These are phyloP conservation scores for Staphylotrichum longicolle DNA, from an alignment of 495 filamentous ascomycete species.

Conservation along the genomic window DNA sequence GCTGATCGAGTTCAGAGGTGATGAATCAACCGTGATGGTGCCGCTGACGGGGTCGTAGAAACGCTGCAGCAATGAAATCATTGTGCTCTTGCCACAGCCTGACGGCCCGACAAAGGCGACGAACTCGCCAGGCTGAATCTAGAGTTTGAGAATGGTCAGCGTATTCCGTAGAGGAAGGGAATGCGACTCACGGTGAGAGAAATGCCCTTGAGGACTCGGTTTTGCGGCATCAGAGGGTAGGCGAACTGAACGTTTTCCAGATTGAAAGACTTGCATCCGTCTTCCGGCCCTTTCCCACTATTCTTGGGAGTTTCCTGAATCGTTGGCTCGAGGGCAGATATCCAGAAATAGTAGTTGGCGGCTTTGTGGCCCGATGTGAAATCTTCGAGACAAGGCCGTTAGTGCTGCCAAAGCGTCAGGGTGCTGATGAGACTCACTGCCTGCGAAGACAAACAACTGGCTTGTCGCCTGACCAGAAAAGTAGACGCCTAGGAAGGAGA, in stretches of 20 bases:
- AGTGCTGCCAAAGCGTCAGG: too few species aligned
- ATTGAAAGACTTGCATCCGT: conserved; percentile 30
- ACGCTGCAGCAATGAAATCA: conserved; percentile 55
- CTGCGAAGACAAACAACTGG: conserved; percentile 51
- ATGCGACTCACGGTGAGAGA: conserved; percentile 32
- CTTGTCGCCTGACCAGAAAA: conserved; percentile 54
- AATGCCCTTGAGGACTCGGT: conserved; percentile 49
- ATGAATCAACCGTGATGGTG: conserved; percentile 47
- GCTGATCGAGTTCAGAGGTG: conserved; percentile 40
- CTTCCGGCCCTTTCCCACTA: conserved; percentile 34
- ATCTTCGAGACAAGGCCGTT: conserved; percentile 19
- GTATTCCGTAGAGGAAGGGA: conserved; percentile 2
- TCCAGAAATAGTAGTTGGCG: conserved; percentile 48
- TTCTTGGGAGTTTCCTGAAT: conserved; percentile 40
- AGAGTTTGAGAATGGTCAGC: too few species aligned
- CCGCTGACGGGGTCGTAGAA: conserved; percentile 61
- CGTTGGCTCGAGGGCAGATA: conserved; percentile 33
- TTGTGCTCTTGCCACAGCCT: conserved; percentile 32
- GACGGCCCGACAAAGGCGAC: conserved; percentile 61
- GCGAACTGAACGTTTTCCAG: conserved; percentile 57
- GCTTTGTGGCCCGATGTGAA: conserved; percentile 46
- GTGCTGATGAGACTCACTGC: conserved; percentile 11
- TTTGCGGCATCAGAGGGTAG: conserved; percentile 56
- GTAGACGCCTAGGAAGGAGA: conserved; percentile 58
- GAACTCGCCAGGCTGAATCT: conserved; percentile 51